phyloP scores from a whole-genome alignment of 805 yeast species.

The Pichia paraexigua region DNA sequence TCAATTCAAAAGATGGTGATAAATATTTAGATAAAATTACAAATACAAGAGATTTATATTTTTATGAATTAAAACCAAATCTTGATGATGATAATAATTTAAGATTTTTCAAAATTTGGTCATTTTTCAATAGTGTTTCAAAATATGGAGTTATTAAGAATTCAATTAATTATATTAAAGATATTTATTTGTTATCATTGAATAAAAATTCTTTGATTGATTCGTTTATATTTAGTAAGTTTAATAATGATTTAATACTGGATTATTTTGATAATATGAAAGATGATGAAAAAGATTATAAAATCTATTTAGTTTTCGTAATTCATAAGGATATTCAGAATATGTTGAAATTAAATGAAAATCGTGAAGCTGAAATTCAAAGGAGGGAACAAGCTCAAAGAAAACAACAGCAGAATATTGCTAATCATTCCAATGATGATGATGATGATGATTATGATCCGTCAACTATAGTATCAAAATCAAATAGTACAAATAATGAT shows the following conservation, averaged over 20 bases:
- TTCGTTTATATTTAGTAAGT: conserved; percentile 16
- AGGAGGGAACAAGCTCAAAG: background rate
- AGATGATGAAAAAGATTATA: conserved; percentile 9
- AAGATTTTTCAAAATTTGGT: conserved; percentile 30
- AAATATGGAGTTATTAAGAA: conserved; percentile 56
- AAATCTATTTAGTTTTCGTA: conserved; percentile 24
- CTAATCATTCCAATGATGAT: background rate
- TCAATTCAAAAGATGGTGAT: conserved; percentile 47
- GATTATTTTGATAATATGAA: conserved; percentile 8
- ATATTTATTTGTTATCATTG: conserved; percentile 45
- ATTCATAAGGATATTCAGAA: conserved; percentile 18
- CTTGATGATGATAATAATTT: conserved; percentile 10
- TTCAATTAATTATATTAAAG: conserved; percentile 46
- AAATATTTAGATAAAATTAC: conserved; percentile 44
- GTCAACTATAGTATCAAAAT: conserved; percentile 1
- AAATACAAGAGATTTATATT: conserved; percentile 43
- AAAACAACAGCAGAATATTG: no score
- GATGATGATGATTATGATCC: conserved; percentile 7
- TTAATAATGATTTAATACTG: conserved; percentile 15
- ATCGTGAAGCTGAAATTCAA: background rate
- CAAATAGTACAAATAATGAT: background rate
- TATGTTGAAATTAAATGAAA: background rate
- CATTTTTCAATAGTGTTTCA: conserved; percentile 37
- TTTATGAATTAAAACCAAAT: conserved; percentile 35
- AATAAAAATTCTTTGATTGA: conserved; percentile 11